A percentile compares a stretch with the other conserved stretches of the same genome.
These are phyloP conservation scores for Aaosphaeria arxii DNA, from an alignment of 2,329 filamentous ascomycete genomes.

Conservation along the genomic window DNA sequence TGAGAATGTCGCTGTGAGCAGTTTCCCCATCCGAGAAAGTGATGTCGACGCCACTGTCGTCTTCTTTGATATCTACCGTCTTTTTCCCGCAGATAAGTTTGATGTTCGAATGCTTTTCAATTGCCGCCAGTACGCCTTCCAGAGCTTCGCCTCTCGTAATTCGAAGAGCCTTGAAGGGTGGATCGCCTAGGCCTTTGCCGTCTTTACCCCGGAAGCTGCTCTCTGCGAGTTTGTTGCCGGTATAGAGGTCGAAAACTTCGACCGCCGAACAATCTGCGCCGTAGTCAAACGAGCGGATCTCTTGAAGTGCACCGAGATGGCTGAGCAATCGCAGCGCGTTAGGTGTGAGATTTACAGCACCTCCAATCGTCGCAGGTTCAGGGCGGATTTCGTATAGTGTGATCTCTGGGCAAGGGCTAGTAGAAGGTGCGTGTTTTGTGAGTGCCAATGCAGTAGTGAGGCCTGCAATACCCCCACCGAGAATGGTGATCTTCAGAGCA, in stretches of 20 bases:
- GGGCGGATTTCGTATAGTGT: conserved; percentile 50
- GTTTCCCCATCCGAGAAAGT: conserved; percentile 46
- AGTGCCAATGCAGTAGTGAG: conserved; percentile 42
- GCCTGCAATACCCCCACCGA: conserved; percentile 32
- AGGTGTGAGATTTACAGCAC: conserved; percentile 60
- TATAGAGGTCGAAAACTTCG: conserved; percentile 45
- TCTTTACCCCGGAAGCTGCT: conserved; percentile 41
- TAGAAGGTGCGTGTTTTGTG: conserved; percentile 40
- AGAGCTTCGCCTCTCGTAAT: conserved; percentile 45
- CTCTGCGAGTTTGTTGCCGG: conserved; percentile 41
- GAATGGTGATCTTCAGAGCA: conserved; percentile 19
- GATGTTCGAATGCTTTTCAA: conserved; percentile 41
- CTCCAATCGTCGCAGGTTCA: conserved; percentile 49
- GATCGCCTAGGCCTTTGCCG: conserved; percentile 43
- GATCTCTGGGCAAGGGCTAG: conserved; percentile 34
- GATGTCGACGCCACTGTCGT: conserved; percentile 40
- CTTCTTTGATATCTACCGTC: conserved; percentile 41
- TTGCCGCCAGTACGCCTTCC: conserved; percentile 41
- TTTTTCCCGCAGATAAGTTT: conserved; percentile 43
- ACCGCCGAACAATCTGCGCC: conserved; percentile 43
- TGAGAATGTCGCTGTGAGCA: conserved; percentile 47
- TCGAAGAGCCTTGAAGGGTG: conserved; percentile 43
- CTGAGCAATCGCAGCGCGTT: conserved; percentile 59
- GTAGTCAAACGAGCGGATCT: conserved; percentile 39
- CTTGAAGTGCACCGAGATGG: conserved; percentile 46